These are phyloP conservation scores for Coemansia sp. DNA, from an alignment of 192 early-diverging fungal species.

Conservation along the genomic window DNA sequence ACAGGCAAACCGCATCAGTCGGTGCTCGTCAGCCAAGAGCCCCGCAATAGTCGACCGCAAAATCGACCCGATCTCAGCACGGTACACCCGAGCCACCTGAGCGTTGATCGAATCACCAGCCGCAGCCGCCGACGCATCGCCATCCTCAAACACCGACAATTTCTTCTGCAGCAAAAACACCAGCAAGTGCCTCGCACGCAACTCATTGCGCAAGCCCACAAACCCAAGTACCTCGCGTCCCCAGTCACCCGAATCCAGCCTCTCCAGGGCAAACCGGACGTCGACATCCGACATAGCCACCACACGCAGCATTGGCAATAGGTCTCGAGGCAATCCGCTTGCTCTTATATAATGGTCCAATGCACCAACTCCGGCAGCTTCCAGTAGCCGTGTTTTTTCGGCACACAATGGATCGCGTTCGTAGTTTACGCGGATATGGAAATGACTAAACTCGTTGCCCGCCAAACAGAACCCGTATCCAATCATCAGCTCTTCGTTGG, in stretches of 20 bases:
- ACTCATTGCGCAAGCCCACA: conserved; percentile 57
- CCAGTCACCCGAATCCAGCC: not conserved
- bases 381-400: conserved; percentile 49
- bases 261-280: conserved; percentile 14
- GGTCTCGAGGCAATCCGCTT: conserved; percentile 38
- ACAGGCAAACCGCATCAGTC: conserved; percentile 13
- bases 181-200: conserved; percentile 53
- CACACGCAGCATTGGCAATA: conserved; percentile 59
- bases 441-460: conserved; percentile 55
- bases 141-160: conserved; percentile 15
- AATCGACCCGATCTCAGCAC: conserved; percentile 31
- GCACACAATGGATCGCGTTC: conserved; percentile 48
- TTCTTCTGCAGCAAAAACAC: conserved; percentile 47
- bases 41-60: conserved; percentile 10
- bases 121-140: not conserved
- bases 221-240: conserved; percentile 17
- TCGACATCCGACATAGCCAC: conserved; percentile 64
- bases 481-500: conserved; percentile 68
- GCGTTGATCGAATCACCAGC: conserved; percentile 28
- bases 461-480: conserved; percentile 68
- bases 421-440: conserved; percentile 61
- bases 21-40: not conserved
- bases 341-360: conserved; percentile 52
- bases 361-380: conserved; percentile 21
- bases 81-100: conserved; percentile 51